Evolutionary conservation across 106 monocot species (phyloP), one percentile per base, ranked within the genome.

Genomic region (Alisma plantagoaquatica): DNA sequence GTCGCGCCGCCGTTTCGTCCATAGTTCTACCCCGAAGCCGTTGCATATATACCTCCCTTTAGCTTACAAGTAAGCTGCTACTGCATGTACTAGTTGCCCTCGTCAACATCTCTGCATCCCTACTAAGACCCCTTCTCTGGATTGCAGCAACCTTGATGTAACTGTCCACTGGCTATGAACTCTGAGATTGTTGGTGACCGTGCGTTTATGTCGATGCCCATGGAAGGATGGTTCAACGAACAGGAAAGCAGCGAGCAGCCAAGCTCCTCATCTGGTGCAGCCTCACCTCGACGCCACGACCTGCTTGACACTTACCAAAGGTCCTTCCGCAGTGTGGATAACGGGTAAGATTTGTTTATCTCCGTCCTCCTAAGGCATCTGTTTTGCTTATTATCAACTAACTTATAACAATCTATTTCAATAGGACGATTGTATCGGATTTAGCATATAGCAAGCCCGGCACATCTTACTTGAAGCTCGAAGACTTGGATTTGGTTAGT

Each of bases 301-400:
- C 65, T 74, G 17, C 84, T 91, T 56, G 75, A 80, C 20, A 44
- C 16, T 14, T 84, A 84, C 46, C 70, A 61, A 24, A 41, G 44
- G 24, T 73, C 81, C 1, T 46, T 62, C 27, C 74, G 48, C 41
- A 55, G 48, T 43, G 29, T 80, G 9, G 70, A 61, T 11, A 73
- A 51, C 22, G 65, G 76, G 90, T 84, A 70, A 17, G 54, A 20
- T 8, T 3, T 23, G 27, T 10, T 0, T 25, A 20, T 2, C n/a
- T 19, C 2, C 4, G 2, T 6, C 2, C 2, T 15, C 2, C 10
- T 7, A 0, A 2, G 23, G n/a, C n/a, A n/a, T 2, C 23, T 20
- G 11, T 16, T 24, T 0, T 24, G 18, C 21, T 19, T 17, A 6
- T 16, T 19, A 6, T 30, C 30, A 12, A 2, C 20, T 53, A 0